Base-by-base conservation (phyloP, 331 rosid species). In the Arachis monticola region DNA sequence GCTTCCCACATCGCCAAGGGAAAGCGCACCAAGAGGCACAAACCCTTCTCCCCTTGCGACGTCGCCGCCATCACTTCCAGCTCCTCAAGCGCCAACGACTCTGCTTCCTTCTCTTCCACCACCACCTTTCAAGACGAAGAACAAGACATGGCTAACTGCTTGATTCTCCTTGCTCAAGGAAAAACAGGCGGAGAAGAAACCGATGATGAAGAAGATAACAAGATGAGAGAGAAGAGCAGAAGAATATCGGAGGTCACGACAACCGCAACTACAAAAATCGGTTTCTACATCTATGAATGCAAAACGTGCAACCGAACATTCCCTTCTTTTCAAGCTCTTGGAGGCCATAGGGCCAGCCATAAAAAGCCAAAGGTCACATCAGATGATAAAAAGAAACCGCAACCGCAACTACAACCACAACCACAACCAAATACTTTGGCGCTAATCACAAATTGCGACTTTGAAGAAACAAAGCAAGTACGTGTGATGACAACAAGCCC, bases 341-440 rank as follows among this genome's bases (percentile, higher is more conserved):
- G 99, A 6, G 99, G 99, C 2, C 99, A 95, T 81, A 84, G 99
- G 12, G 99, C 97, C 0, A 88, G 99, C 80, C 99, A 95, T 84
- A 95, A 90, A 58, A 95, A 78, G 79, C 92, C 88, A 0, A 90
- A 83, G 64, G 6, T 73, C 11, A 47, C 8, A 8, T 40, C 32
- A 0, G 88, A 86, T 13, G 88, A 38, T 3, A 38, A 85, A 32
- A 84, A 83, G 4, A 87, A 77, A 52, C 40, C 70, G 0, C 10
- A 65, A 2, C 7, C 67, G 1, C 67, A 35, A 7, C 30, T 4
- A 5, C 27, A 38, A 0, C 8, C 62, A 2, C 10, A 9, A 6
- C 17, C 48, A 7, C 5, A 68, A 27, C 2, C 10, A 5, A 0
- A 11, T 2, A 3, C 35, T 8, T 57, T 14, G 3, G 75, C 45